Evolutionary conservation across 1,284 basidiomycete genomes (phyloP), one percentile per base, ranked within the genome.

Genomic region (Mrakiaceae sp.): DNA sequence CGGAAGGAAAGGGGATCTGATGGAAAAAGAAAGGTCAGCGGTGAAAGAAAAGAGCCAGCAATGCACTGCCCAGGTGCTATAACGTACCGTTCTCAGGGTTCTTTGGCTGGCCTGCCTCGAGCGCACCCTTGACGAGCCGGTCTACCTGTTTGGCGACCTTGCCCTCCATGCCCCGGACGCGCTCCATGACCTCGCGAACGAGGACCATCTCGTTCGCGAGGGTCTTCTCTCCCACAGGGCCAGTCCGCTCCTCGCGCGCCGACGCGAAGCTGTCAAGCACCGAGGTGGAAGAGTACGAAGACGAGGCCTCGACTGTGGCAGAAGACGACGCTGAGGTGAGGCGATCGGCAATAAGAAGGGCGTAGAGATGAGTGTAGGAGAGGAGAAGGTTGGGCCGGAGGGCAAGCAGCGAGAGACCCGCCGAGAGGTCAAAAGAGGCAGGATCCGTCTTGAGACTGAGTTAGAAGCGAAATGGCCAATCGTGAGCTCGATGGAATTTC

Each of bases 81-180:
- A 63, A 71, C 78, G 67, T 71, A 88, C 89, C 90, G 70, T 91
- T 85, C 10, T 82, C 77, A 16, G 82, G 77, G 54, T 79, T 78
- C 9, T 81, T 78, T 42, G 72, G 70, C 50, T 74, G 75, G 6
- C 74, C 76, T 47, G 83, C 81, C 62, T 79, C 76, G 47, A 79
- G 76, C 0, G 89, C 87, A 4, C 88, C 77, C 64, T 84, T 82
- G 46, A 93, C 82, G 27, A 96, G 83, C 74, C 98, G 97, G 71
- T 97, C 93, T 71, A 98, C 90, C 75, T 98, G 94, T 74, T 98
- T 96, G 67, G 84, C 86, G 81, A 98, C 87, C 71, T 89, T 86
- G 63, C 81, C 81, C 76, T 98, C 94, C 50, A 98, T 70, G 0
- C 78, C 77, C 43, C 75, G 72, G 42, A 79, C 74, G 70, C 80